Evolutionary conservation across 2,329 filamentous ascomycete species (phyloP), one percentile per base, ranked within the genome.

Genomic region (Beauveria australis): DNA sequence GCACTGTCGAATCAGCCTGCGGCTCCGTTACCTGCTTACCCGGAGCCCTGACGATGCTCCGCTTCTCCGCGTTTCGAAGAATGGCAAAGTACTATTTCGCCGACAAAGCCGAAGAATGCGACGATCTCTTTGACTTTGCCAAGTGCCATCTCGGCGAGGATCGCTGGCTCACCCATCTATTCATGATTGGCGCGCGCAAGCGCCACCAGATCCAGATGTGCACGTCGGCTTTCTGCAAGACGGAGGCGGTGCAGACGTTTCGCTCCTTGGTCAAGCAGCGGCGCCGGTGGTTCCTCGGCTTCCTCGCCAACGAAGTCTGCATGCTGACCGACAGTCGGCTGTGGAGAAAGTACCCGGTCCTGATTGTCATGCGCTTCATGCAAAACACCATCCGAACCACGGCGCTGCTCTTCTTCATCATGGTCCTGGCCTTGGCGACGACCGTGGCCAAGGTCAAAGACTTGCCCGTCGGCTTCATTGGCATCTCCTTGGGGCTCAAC

Each of bases 41-140:
- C 0, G 93, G 94, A 28, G 93, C 93, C n/a, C 77, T 97, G 66
- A 97, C 93, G 1, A 96, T 97, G 78, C 79, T 99, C 57, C 90
- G 94, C 58, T 96, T 97, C 75, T 97, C 93, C 2, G 94, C 94
- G 5, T 97, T 99, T 75, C 84, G 92, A 61, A 89, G 89, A 69
- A 97, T 99, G 92, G 91, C 93, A 69, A 96, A 95, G 71, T 96
- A 96, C 76, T 97, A 97, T 75, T 97, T 97, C 73, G 92, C 92
- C 44, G 93, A 97, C 75, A 96, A 96, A 73, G 91, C 92, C 4
- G 93, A 96, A 73, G 89, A 96, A 70, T 96, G 92, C 69, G 91
- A 96, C 63, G 93, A 97, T 72, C 79, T 97, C 14, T 99, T 99
- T 70, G 93, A 99, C 72, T 97, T 93, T 71, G 92, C 91, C 61